Evolutionary conservation across 805 yeast species (phyloP).

Genomic region (Kazachstania psychrophila): DNA sequence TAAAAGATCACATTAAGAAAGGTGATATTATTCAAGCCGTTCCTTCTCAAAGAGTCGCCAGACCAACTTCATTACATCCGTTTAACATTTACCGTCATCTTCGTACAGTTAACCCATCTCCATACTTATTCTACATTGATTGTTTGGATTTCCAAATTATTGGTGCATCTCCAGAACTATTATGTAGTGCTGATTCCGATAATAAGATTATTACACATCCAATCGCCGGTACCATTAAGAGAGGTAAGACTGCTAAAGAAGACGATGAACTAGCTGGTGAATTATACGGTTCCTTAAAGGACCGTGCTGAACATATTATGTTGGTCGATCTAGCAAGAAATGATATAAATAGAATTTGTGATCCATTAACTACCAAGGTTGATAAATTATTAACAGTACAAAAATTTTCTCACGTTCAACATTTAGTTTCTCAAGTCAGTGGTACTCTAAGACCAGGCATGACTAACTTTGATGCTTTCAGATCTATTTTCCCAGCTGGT

Average conservation of each 20-base stretch:
- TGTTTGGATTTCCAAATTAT: slow-evolving; percentile 86
- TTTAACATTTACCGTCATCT: slow-evolving; percentile 92
- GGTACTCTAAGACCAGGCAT: slow-evolving; percentile 79
- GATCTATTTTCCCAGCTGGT: slow-evolving; percentile 98
- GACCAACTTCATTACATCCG: slow-evolving; percentile 93
- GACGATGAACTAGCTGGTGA: slow-evolving; percentile 75
- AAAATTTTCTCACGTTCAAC: slow-evolving; percentile 95
- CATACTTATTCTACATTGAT: slow-evolving; percentile 90
- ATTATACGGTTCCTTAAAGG: slow-evolving; percentile 70
- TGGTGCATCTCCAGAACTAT: slow-evolving; percentile 94
- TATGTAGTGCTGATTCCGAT: slow-evolving; percentile 69
- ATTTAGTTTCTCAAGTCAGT: slow-evolving; percentile 86
- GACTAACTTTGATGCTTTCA: slow-evolving; percentile 91
- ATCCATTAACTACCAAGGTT: slow-evolving; percentile 73
- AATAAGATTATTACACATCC: slow-evolving; percentile 88
- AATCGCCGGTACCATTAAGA: slow-evolving; percentile 89
- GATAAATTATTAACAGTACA: slow-evolving; percentile 85
- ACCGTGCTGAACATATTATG: slow-evolving; percentile 98
- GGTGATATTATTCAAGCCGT: slow-evolving; percentile 98
- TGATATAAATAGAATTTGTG: slow-evolving; percentile 91
- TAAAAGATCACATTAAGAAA: slow-evolving; percentile 72
- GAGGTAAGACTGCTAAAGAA: slow-evolving; percentile 87
- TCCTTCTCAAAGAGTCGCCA: slow-evolving; percentile 92
- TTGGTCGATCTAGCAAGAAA: slow-evolving; percentile 95
- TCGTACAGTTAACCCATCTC: slow-evolving; percentile 94